Conservation (phyloP, 495 filamentous ascomycete genomes). For the Xylaria castorea region DNA sequence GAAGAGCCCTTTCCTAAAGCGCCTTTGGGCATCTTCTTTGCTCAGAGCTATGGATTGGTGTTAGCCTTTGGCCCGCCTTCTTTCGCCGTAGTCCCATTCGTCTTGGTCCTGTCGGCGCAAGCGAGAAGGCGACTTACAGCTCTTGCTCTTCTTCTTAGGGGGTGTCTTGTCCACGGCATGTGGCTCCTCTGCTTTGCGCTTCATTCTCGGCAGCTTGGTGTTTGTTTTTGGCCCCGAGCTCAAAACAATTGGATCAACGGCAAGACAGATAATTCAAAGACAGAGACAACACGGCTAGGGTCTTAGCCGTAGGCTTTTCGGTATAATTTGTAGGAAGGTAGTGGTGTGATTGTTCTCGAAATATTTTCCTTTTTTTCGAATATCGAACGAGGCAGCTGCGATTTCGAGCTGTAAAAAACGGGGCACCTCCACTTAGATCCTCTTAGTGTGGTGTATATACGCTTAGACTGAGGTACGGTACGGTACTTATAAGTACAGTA, state of each 20-base stretch:
- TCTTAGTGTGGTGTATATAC: conserved; percentile 10
- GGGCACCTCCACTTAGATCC: conserved; percentile 19
- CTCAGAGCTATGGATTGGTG: conserved; percentile 46
- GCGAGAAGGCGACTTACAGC: conserved; percentile 41
- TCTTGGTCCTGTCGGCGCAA: neutral
- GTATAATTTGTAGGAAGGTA: neutral
- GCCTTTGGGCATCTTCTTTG: conserved; percentile 52
- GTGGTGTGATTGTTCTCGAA: conserved; percentile 20
- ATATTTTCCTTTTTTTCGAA: conserved; percentile 11
- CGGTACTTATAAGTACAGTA: neutral
- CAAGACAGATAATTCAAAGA: neutral
- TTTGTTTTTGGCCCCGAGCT: neutral
- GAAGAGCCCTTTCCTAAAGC: conserved; percentile 81
- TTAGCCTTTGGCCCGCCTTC: conserved; percentile 8
- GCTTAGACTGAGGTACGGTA: neutral
- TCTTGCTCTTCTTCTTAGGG: conserved; percentile 53
- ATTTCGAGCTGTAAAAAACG: conserved; percentile 16
- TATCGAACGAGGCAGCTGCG: conserved; percentile 25
- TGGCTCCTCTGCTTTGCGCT: conserved; percentile 54
- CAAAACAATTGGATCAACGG: neutral
- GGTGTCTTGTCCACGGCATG: conserved; percentile 44
- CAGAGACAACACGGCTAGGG: neutral
- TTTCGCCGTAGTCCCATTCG: neutral
- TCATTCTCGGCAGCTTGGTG: conserved; percentile 43
- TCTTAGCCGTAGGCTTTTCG: neutral